Base-by-base conservation (phyloP, 805 yeast species). In the Wickerhamiella domercqiae region DNA sequence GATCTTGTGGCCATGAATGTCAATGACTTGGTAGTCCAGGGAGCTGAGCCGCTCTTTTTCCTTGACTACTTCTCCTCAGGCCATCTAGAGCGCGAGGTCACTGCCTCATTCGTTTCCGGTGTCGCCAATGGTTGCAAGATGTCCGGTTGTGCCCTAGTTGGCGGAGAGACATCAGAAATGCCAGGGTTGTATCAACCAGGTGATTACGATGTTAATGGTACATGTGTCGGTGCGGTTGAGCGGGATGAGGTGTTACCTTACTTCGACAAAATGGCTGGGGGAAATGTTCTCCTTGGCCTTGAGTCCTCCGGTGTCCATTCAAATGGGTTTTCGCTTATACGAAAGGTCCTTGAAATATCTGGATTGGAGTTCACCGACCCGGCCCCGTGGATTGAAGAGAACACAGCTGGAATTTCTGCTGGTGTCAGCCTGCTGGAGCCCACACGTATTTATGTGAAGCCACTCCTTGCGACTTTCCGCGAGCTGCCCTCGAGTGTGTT, bases 81-180 rank as follows among this genome's bases (percentile, higher is more conserved):
- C 36, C 78, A 82, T 54, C 70, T 90, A 43, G 94, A 86, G 50
- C 73, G 86, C 45, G 62, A 69, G 40, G 68, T 82, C 31, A 94
- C 97, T 5, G 76, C 90, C 19, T 76, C 73, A 47, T 90, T 90
- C 50, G 97, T 90, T 28, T 66, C 71, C 43, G 97, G 98, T 61
- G 98, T 90, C 46, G 96, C 95, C 35, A 80, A 80, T 46, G 99
- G 98, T 40, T 90, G 99, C 66, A 75, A 77, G 47, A 72, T 74
- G 47, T 80, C 97, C 24, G 95, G 94, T 7, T 87, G 98, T 69
- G 98, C 99, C 4, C 68, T 90, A 41, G 95, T 90, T 38, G 99
- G 99, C 39, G 99, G 99, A 47, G 99, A 90, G 62, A 90, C 99
- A 28, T 79, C 94, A 38, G 99, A 90, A 67, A 90, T 90, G 99